Base-by-base conservation (phyloP, 352 stramenopile genomes). In the Aphanomyces invadans region DNA sequence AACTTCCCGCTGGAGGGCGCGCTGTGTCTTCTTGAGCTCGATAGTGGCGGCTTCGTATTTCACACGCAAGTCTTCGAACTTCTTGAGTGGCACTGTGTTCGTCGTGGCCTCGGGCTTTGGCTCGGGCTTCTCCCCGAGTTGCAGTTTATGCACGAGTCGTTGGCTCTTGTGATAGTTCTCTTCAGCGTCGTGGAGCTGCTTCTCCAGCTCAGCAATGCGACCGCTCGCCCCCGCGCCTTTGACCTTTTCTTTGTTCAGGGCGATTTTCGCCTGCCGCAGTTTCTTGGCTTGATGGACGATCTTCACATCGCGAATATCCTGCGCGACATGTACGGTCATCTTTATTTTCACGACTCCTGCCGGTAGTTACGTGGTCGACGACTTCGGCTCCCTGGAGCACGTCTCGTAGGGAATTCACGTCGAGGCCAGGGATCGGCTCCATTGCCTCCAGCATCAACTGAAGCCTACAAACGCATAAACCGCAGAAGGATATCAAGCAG, bases 201-300 rank as follows among this genome's bases (percentile, higher is more conserved):
- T 11, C 49, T 67, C 60, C 9, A 67, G 11, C 15, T 67, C 60
- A 25, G 60, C 33, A 31, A 67, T 59, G 19, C 38, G 28, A 21
- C 12, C 10, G 0, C 11, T 23, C n/a, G 49, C 60, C 19, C 38
- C 60, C 10, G 60, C 60, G 19, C 4, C 60, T n/a, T 32, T 49
- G 10, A 21, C 12, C 60, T 42, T 67, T 45, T 67, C 39, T 19
- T 67, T 67, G 49, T 36, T 67, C 38, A 57, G 33, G 3, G 60
- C 46, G 28, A 67, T 19, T 64, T 89, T 90, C 23, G 88, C 52
- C 3, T 80, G 65, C 3, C 81, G 78, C 7, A 92, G 59, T n/a
- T 72, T 75, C 63, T 88, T 88, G 0, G 83, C 83, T 44, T 90
- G 81, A 31, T 90, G 80, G 3, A 92, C 76, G 54, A 92, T 92